Conservation (phyloP, 2,329 filamentous ascomycete genomes). For the Colletotrichum viniferum region DNA sequence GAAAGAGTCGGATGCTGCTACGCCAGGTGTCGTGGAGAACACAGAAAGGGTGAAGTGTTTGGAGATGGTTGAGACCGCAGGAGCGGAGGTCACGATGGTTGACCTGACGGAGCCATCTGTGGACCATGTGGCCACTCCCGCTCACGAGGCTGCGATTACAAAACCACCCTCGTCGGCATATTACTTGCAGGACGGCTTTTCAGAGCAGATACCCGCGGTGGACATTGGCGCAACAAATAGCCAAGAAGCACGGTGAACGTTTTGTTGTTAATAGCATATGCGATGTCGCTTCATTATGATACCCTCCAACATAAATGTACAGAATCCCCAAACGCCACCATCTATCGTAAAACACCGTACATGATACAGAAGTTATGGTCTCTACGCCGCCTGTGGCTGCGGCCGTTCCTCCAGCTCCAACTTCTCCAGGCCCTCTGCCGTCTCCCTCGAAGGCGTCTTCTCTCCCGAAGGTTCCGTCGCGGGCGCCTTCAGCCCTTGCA, state of each 20-base stretch:
- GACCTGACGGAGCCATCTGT: neutral
- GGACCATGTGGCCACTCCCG: neutral
- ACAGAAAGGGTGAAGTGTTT: neutral
- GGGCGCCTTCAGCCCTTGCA: neutral
- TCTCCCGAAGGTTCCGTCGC: constrained; percentile 23
- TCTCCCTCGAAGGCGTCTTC: constrained; percentile 26
- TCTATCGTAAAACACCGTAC: neutral
- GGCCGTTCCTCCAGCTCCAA: constrained; percentile 41
- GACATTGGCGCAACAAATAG: neutral
- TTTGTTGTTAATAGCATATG: neutral
- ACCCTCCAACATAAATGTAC: neutral
- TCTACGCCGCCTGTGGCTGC: constrained; percentile 23
- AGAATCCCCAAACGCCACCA: neutral
- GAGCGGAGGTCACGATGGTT: neutral
- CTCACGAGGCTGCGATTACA: neutral
- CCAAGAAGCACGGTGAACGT: constrained; percentile 4
- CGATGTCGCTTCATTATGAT: constrained; percentile 5
- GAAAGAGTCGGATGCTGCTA: neutral
- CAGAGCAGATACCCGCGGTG: constrained; percentile 4
- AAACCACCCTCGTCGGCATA: neutral
- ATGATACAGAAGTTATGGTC: neutral
- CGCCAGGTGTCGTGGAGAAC: neutral
- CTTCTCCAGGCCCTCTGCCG: constrained; percentile 38
- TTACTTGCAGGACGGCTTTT: constrained; percentile 10
- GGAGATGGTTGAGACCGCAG: neutral